These are phyloP conservation scores for Extremus antarcticus DNA, from an alignment of 495 filamentous ascomycete species.

Conservation along the genomic window DNA sequence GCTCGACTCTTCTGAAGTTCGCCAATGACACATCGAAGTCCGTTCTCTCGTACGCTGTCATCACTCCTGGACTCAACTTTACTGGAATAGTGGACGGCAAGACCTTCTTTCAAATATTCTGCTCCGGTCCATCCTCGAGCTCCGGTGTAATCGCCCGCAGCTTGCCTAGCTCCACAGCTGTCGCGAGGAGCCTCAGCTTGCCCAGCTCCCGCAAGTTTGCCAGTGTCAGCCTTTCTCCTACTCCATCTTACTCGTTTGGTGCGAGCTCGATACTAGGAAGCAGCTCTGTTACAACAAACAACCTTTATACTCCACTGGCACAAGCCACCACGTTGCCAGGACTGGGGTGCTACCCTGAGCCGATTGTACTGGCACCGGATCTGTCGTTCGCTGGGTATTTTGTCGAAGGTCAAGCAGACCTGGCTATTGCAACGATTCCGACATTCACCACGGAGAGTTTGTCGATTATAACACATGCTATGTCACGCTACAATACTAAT, in stretches of 20 bases:
- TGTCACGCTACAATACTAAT: too few species aligned
- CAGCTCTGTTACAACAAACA: neutral
- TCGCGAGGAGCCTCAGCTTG: too few species aligned
- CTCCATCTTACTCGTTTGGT: neutral
- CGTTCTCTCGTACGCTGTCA: neutral
- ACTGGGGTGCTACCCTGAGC: neutral
- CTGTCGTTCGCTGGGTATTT: conserved; percentile 6
- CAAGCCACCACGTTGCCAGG: too few species aligned
- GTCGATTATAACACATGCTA: too few species aligned
- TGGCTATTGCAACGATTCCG: conserved; percentile 26
- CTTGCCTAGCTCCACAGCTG: neutral
- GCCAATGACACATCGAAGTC: conserved; percentile 1
- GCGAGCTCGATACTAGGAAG: neutral
- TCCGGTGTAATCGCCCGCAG: neutral
- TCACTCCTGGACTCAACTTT: neutral
- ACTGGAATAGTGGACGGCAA: neutral
- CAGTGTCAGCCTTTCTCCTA: neutral
- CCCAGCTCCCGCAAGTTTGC: too few species aligned
- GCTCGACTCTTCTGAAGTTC: conserved; percentile 6
- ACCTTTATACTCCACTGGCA: neutral
- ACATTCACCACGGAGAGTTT: neutral
- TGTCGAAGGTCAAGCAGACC: conserved; percentile 4
- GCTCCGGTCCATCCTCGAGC: neutral
- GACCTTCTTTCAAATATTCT: conserved; percentile 5
- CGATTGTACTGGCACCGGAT: neutral